Conservation (phyloP, 2,329 filamentous ascomycete genomes). For the Penicillium hesseltinei region DNA sequence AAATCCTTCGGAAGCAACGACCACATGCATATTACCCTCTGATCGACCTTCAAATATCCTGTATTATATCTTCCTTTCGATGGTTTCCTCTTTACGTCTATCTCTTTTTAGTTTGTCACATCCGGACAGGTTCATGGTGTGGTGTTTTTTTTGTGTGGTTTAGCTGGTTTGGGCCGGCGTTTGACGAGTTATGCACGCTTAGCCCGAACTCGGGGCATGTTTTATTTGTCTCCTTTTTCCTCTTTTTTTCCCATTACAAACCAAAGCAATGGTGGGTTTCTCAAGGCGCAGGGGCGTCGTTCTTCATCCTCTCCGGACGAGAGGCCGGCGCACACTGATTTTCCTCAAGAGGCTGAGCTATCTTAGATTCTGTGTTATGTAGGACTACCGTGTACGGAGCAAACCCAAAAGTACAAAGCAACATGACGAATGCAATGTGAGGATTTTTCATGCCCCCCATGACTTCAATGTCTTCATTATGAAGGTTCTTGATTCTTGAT, state of each 20-base stretch:
- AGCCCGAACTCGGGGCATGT: constrained; percentile 8
- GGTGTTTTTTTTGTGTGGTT: constrained; percentile 37
- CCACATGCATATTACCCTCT: constrained; percentile 65
- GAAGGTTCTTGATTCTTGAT: background rate
- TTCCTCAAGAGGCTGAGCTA: constrained; percentile 9
- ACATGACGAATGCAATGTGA: constrained; percentile 26
- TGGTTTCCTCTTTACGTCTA: constrained; percentile 14
- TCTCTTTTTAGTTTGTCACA: constrained; percentile 20
- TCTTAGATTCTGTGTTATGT: constrained; percentile 29
- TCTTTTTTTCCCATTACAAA: constrained; percentile 8
- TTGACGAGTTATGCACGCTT: constrained; percentile 23
- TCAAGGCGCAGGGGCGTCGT: constrained; percentile 16
- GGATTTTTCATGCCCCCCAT: background rate
- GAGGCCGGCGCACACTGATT: constrained; percentile 17
- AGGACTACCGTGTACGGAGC: constrained; percentile 32
- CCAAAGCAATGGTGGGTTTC: constrained; percentile 1
- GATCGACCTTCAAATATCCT: constrained; percentile 28
- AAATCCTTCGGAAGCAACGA: constrained; percentile 89
- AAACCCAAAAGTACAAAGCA: constrained; percentile 13
- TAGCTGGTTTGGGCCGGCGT: constrained; percentile 35
- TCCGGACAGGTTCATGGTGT: constrained; percentile 36
- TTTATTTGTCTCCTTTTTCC: constrained; percentile 20
- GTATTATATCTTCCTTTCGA: constrained; percentile 34
- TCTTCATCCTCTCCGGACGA: constrained; percentile 18
- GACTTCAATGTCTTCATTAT: background rate